phyloP scores from a whole-genome alignment of 352 stramenopile species.

The Globisporangium cylindrosporum region DNA sequence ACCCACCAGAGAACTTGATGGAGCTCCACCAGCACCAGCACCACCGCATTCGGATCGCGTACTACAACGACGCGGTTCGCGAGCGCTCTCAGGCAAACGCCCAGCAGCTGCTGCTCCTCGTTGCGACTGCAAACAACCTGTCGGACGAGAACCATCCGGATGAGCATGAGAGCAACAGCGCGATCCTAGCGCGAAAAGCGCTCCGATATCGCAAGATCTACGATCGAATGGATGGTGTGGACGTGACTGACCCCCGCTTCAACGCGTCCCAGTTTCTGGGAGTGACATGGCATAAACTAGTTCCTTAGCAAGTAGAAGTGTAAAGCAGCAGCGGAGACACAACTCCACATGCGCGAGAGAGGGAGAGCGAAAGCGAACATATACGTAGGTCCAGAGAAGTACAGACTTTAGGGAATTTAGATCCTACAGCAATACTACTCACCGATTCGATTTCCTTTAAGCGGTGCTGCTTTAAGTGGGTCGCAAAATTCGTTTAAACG shows the following conservation, averaged over 20 bases:
- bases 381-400: not conserved
- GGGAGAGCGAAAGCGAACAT: not conserved
- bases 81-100: slow-evolving; percentile 13
- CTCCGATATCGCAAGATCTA: slow-evolving; percentile 51
- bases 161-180: slow-evolving; percentile 15
- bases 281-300: slow-evolving; percentile 10
- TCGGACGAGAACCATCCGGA: not conserved
- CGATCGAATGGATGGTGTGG: slow-evolving; percentile 18
- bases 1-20: not conserved
- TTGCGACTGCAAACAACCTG: not conserved
- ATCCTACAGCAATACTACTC: too few relatives aligned
- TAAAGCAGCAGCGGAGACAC: too few relatives aligned
- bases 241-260: slow-evolving; percentile 13
- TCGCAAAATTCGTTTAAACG: too few relatives aligned
- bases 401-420: too few relatives aligned
- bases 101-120: slow-evolving; percentile 8
- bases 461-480: too few relatives aligned
- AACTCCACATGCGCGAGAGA: not conserved
- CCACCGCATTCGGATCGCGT: slow-evolving; percentile 16
- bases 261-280: slow-evolving; percentile 14
- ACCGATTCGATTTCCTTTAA: too few relatives aligned
- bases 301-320: not conserved
- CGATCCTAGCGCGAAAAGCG: slow-evolving; percentile 45
- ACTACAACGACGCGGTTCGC: slow-evolving; percentile 17
- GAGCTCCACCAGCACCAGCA: not conserved